Evolutionary conservation across 139 green algal species (phyloP).

Genomic region (Tetradesmus obliquus): DNA sequence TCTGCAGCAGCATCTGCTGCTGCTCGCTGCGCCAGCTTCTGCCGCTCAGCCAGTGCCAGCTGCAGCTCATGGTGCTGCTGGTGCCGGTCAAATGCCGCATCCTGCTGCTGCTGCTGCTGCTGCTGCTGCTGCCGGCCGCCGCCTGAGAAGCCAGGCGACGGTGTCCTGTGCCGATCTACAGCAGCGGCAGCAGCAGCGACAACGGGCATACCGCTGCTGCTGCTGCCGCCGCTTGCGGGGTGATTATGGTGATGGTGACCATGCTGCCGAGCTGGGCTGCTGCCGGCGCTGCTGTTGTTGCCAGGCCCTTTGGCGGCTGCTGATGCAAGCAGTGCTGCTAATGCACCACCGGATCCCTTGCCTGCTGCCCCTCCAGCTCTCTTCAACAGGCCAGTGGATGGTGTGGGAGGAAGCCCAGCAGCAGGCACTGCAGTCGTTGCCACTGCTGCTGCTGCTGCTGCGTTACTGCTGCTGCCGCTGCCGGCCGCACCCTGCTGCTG

Average conservation of each 20-base stretch:
- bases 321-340: neutral
- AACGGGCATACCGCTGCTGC: conserved; percentile 9
- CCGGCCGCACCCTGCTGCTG: neutral
- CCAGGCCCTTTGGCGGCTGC: conserved; percentile 9
- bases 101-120: conserved; percentile 22
- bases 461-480: neutral
- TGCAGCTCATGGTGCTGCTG: conserved; percentile 37
- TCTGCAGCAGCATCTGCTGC: conserved; percentile 1
- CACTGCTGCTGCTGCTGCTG: neutral
- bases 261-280: neutral
- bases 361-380: neutral
- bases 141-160: neutral
- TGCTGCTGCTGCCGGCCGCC: conserved; percentile 28
- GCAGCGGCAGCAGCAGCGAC: neutral
- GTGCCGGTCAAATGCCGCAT: neutral
- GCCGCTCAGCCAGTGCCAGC: neutral
- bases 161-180: neutral
- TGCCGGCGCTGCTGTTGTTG: conserved; percentile 20
- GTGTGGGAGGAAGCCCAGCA: neutral
- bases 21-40: conserved; percentile 12
- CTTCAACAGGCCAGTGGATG: conserved; percentile 16
- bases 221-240: neutral
- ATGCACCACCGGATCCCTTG: neutral
- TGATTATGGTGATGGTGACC: neutral
- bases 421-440: neutral